Evolutionary conservation across 2,329 filamentous ascomycete genomes (phyloP).

Genomic region (Bertia moriformis): DNA sequence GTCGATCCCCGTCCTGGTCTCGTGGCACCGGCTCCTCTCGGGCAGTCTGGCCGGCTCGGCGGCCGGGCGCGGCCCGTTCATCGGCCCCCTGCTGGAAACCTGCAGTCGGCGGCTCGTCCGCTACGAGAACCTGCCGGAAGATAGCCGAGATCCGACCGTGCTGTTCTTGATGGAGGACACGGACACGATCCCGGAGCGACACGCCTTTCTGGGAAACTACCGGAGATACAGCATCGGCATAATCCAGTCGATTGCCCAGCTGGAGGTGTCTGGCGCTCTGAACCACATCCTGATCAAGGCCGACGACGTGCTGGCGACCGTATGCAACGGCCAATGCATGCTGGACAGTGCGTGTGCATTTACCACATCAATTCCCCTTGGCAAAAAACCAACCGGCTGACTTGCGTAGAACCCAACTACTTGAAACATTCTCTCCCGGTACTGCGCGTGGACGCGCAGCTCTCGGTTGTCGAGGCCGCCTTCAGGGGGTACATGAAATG

Average conservation of each 20-base stretch:
- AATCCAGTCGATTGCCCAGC: constrained; percentile 73
- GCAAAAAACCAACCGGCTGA: not conserved
- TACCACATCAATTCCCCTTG: not conserved
- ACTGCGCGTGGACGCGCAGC: constrained; percentile 73
- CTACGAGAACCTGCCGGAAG: constrained; percentile 75
- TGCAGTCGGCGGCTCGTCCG: constrained; percentile 72
- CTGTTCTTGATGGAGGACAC: constrained; percentile 84
- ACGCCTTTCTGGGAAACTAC: constrained; percentile 93
- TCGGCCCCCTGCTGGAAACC: constrained; percentile 66
- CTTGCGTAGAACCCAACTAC: constrained; percentile 24
- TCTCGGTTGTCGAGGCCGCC: constrained; percentile 75
- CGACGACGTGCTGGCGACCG: constrained; percentile 56
- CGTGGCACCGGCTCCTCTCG: constrained; percentile 72
- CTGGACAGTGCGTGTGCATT: constrained; percentile 43
- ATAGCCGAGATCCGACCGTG: constrained; percentile 65
- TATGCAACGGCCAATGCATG: constrained; percentile 57
- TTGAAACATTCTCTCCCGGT: constrained; percentile 58
- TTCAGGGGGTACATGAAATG: constrained; percentile 81
- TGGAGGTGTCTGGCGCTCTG: constrained; percentile 72
- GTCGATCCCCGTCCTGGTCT: constrained; percentile 81
- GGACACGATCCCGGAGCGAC: constrained; percentile 82
- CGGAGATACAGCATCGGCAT: constrained; percentile 76
- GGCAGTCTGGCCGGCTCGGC: constrained; percentile 49
- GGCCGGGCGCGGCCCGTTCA: constrained; percentile 41
- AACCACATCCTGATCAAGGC: constrained; percentile 73